phyloP scores from a whole-genome alignment of 192 early-diverging fungal species.

The Gonapodya sp. region DNA sequence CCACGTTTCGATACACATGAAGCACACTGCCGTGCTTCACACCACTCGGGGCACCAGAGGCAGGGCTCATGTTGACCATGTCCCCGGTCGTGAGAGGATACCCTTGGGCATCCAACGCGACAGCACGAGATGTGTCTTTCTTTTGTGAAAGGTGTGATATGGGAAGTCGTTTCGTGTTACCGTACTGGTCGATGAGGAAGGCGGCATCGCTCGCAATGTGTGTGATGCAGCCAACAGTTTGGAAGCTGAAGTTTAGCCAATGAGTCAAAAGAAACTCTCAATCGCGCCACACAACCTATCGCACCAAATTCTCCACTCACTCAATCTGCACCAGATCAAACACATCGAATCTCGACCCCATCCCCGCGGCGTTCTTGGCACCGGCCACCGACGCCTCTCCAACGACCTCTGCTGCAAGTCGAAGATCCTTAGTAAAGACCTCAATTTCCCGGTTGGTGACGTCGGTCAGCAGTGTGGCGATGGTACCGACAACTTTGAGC shows the following conservation, averaged over 20 bases:
- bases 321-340: slow-evolving; percentile 81
- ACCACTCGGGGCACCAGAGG: not conserved
- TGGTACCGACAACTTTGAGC: slow-evolving; percentile 66
- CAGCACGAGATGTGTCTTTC: slow-evolving; percentile 39
- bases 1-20: slow-evolving; percentile 71
- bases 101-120: slow-evolving; percentile 36
- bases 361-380: slow-evolving; percentile 42
- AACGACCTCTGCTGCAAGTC: slow-evolving; percentile 62
- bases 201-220: slow-evolving; percentile 66
- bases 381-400: slow-evolving; percentile 11
- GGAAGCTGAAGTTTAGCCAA: slow-evolving; percentile 12
- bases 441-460: slow-evolving; percentile 59
- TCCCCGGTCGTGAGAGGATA: slow-evolving; percentile 52
- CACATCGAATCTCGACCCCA: slow-evolving; percentile 51
- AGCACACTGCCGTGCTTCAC: slow-evolving; percentile 54
- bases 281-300: not conserved
- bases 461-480: slow-evolving; percentile 71
- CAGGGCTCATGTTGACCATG: slow-evolving; percentile 57
- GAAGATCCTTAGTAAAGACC: slow-evolving; percentile 84
- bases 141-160: slow-evolving; percentile 32
- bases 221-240: slow-evolving; percentile 65
- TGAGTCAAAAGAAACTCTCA: slow-evolving; percentile 12
- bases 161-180: slow-evolving; percentile 10
- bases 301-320: slow-evolving; percentile 28
- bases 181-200: slow-evolving; percentile 68